phyloP scores from a whole-genome alignment of 306 rosid species.

The Quercus gilva region DNA sequence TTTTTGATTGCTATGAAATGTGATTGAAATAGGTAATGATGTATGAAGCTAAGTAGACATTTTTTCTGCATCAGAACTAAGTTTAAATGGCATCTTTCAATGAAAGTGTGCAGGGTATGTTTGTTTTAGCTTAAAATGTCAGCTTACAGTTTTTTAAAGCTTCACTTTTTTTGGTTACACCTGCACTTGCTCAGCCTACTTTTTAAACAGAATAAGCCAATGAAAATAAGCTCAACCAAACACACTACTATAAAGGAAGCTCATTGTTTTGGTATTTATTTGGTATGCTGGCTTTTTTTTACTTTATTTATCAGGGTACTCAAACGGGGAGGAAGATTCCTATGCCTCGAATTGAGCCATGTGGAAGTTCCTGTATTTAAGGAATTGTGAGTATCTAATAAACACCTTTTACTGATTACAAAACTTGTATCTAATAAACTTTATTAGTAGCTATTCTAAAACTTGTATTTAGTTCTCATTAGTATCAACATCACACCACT shows the following conservation, averaged over 20 bases:
- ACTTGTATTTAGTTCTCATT: background rate
- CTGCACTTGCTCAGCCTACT: too few relatives aligned
- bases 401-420: background rate
- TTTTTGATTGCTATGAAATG: too few relatives aligned
- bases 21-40: too few relatives aligned
- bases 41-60: too few relatives aligned
- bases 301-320: constrained; percentile 59
- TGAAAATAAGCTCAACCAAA: background rate
- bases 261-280: background rate
- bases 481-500: background rate
- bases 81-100: too few relatives aligned
- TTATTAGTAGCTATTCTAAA: background rate
- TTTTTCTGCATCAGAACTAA: too few relatives aligned
- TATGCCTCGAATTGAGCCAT: constrained; percentile 96
- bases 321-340: constrained; percentile 89
- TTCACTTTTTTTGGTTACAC: too few relatives aligned
- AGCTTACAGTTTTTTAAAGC: too few relatives aligned
- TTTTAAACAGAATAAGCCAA: too few relatives aligned
- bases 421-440: background rate
- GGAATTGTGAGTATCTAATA: constrained; percentile 67
- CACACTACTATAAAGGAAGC: background rate
- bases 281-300: background rate
- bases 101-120: too few relatives aligned
- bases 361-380: constrained; percentile 74
- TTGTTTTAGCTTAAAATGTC: too few relatives aligned